A percentile compares a stretch with the other conserved stretches of the same genome.
phyloP scores from a whole-genome alignment of 805 yeast genomes.

The Sugiyamaella mastotermitis region DNA sequence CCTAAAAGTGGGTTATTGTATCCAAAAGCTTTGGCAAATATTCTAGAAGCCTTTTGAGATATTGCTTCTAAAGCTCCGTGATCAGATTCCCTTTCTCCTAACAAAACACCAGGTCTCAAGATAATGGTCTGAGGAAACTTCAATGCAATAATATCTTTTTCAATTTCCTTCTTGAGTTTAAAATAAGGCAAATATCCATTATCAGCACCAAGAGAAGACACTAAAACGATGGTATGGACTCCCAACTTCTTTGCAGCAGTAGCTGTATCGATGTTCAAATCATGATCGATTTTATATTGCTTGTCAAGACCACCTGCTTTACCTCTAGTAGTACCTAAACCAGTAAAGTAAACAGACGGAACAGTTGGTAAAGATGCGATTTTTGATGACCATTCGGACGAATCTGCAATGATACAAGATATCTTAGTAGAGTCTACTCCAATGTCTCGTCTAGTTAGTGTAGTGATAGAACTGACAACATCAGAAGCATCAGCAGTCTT shows the following conservation, averaged over 20 bases:
- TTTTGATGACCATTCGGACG: constrained; percentile 2
- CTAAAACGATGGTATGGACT: constrained; percentile 57
- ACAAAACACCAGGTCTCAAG: constrained; percentile 67
- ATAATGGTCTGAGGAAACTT: constrained; percentile 69
- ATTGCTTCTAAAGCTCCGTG: constrained; percentile 4
- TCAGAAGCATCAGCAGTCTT: constrained; percentile 1
- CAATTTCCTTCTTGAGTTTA: constrained; percentile 69
- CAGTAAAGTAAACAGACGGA: constrained; percentile 48
- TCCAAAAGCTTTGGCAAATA: neutral
- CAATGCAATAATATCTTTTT: constrained; percentile 55
- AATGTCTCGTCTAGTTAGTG: constrained; percentile 1
- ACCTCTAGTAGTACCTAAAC: constrained; percentile 70
- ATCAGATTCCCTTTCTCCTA: constrained; percentile 51
- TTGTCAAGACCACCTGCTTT: constrained; percentile 68
- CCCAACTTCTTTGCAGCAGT: constrained; percentile 69
- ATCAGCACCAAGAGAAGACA: constrained; percentile 63
- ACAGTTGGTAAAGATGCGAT: constrained; percentile 10
- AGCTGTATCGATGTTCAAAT: constrained; percentile 61
- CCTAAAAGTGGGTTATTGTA: neutral
- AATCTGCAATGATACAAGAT: neutral
- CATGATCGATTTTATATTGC: constrained; percentile 69
- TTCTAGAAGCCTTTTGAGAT: neutral
- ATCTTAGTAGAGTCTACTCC: neutral
- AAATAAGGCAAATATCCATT: constrained; percentile 48
- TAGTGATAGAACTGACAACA: neutral